A percentile compares a stretch with the other conserved stretches of the same genome.
Conservation (phyloP, 2,329 filamentous ascomycete species). For the Venturia oleaginea region DNA sequence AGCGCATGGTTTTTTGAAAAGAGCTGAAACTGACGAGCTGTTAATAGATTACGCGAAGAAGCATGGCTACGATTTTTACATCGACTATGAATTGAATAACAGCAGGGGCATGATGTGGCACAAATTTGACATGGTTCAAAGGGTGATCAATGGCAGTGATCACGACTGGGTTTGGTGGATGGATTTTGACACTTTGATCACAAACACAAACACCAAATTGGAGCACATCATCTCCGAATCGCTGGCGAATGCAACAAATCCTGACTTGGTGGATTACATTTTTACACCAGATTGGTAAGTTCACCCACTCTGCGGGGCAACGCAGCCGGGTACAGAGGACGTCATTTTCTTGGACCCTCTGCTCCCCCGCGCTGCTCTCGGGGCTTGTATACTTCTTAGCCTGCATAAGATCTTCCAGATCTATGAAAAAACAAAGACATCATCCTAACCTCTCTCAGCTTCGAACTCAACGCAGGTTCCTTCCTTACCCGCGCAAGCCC, state of each 20-base stretch:
- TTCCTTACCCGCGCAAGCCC: conserved; percentile 24
- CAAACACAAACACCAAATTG: conserved; percentile 29
- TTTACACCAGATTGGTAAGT: conserved; percentile 29
- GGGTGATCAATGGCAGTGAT: conserved; percentile 25
- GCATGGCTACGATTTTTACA: conserved; percentile 31
- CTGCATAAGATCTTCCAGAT: neutral
- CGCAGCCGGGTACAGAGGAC: neutral
- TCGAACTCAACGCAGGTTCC: conserved; percentile 29
- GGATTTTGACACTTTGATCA: conserved; percentile 34
- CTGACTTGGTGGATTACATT: conserved; percentile 29
- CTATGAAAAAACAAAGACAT: neutral
- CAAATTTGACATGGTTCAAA: conserved; percentile 32
- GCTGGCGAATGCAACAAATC: conserved; percentile 23
- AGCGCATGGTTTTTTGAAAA: neutral
- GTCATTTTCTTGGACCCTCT: neutral
- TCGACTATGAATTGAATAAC: conserved; percentile 30
- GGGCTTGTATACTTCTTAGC: neutral
- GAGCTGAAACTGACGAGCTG: neutral
- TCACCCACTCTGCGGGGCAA: neutral
- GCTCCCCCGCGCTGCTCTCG: neutral
- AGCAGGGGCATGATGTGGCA: conserved; percentile 26
- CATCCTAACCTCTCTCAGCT: conserved; percentile 11
- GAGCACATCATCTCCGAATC: conserved; percentile 28
- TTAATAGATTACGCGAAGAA: conserved; percentile 29
- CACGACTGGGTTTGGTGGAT: conserved; percentile 37